Conservation (phyloP, 2,329 filamentous ascomycete genomes). For the Botrytis aclada region DNA sequence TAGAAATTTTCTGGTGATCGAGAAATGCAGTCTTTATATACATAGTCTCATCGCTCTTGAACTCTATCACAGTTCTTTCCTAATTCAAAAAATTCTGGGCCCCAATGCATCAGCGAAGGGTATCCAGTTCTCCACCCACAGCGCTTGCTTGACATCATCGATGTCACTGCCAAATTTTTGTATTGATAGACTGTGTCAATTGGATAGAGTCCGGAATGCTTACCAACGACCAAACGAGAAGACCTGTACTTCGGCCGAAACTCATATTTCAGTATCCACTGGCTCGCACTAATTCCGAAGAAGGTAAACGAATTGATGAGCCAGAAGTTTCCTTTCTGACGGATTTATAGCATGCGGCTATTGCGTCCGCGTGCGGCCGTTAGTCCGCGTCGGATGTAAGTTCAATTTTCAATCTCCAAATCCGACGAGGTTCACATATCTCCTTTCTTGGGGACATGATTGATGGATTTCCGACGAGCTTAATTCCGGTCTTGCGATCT, state of each 20-base stretch:
- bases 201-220: neutral
- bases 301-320: neutral
- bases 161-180: neutral
- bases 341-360: neutral
- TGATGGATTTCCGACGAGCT: neutral
- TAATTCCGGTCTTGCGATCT: neutral
- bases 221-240: neutral
- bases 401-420: neutral
- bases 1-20: neutral
- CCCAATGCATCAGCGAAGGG: neutral
- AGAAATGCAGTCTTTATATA: conserved; percentile 3
- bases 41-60: neutral
- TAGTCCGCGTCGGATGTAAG: neutral
- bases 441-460: neutral
- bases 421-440: neutral
- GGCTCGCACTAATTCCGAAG: neutral
- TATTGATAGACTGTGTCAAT: neutral
- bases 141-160: neutral
- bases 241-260: neutral
- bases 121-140: neutral
- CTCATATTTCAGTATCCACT: neutral
- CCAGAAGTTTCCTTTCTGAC: neutral
- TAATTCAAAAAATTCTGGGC: neutral
- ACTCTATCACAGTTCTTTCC: neutral
- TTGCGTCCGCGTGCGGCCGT: neutral